Conservation (phyloP, 2,329 filamentous ascomycete genomes). For the Cordyceps farinosa region DNA sequence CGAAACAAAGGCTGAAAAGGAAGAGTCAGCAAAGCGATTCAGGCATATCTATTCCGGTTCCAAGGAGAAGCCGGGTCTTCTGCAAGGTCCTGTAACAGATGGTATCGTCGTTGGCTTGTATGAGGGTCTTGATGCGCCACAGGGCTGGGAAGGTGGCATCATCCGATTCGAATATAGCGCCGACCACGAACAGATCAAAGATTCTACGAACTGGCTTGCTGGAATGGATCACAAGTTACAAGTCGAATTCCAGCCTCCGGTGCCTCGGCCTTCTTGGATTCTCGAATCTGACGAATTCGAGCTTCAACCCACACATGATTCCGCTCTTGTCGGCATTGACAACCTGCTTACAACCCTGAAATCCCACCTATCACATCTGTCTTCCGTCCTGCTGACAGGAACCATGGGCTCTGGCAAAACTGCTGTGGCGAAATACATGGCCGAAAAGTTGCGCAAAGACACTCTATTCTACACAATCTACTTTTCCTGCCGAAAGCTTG, state of each 20-base stretch:
- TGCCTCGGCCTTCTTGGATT: slow-evolving; percentile 61
- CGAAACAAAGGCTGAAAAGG: slow-evolving; percentile 77
- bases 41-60: slow-evolving; percentile 64
- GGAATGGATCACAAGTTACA: slow-evolving; percentile 70
- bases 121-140: slow-evolving; percentile 49
- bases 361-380: slow-evolving; percentile 75
- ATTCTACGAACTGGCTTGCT: slow-evolving; percentile 64
- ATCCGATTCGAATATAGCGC: slow-evolving; percentile 63
- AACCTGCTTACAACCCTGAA: slow-evolving; percentile 67
- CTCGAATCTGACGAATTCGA: slow-evolving; percentile 45
- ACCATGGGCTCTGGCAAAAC: slow-evolving; percentile 90
- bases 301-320: slow-evolving; percentile 52
- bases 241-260: slow-evolving; percentile 72
- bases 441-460: slow-evolving; percentile 66
- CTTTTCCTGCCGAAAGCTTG: slow-evolving; percentile 79
- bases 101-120: slow-evolving; percentile 69
- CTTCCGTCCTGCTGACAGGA: slow-evolving; percentile 85
- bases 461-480: slow-evolving; percentile 79
- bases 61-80: slow-evolving; percentile 55
- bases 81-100: slow-evolving; percentile 85
- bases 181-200: slow-evolving; percentile 44
- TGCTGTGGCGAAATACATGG: slow-evolving; percentile 71
- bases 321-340: slow-evolving; percentile 80
- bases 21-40: slow-evolving; percentile 70
- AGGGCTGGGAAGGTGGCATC: slow-evolving; percentile 79